phyloP scores from a whole-genome alignment of 2,329 filamentous ascomycete genomes.

The Leptographium procerum region DNA sequence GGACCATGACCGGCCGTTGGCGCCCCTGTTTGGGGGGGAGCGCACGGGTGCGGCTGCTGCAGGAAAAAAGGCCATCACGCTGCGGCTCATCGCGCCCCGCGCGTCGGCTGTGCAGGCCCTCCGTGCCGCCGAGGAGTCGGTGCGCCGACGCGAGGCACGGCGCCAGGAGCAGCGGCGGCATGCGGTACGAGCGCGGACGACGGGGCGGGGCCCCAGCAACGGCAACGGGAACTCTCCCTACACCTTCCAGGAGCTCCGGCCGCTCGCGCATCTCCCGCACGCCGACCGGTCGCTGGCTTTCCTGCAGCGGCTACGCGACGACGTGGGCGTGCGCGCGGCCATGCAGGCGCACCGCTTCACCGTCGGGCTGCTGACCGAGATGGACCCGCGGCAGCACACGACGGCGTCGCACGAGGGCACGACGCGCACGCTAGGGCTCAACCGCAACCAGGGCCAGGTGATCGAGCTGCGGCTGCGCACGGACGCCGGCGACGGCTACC shows the following conservation, averaged over 20 bases:
- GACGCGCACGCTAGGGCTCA: conserved; percentile 73
- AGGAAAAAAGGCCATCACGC: background rate
- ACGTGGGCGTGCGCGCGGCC: conserved; percentile 70
- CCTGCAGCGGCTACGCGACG: conserved; percentile 63
- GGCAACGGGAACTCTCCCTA: conserved; percentile 23
- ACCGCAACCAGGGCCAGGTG: conserved; percentile 76
- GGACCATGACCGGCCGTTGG: conserved; percentile 15
- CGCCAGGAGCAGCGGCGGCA: conserved; percentile 5
- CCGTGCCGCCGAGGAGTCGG: conserved; percentile 11
- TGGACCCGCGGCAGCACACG: conserved; percentile 82
- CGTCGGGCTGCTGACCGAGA: conserved; percentile 82
- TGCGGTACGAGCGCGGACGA: background rate
- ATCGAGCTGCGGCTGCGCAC: conserved; percentile 88
- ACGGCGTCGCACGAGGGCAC: conserved; percentile 55
- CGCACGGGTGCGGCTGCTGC: background rate
- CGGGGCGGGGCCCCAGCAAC: background rate
- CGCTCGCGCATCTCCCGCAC: conserved; percentile 66
- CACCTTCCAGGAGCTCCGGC: conserved; percentile 69
- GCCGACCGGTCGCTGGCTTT: conserved; percentile 60
- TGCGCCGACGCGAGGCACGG: conserved; percentile 5
- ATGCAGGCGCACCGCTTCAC: conserved; percentile 81
- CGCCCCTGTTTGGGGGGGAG: conserved; percentile 11
- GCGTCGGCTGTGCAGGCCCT: conserved; percentile 14
- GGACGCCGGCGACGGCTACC: conserved; percentile 85
- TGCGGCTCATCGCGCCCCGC: conserved; percentile 21